These are phyloP conservation scores for Penicillium ochrochloron DNA, from an alignment of 495 filamentous ascomycete species.

Conservation along the genomic window DNA sequence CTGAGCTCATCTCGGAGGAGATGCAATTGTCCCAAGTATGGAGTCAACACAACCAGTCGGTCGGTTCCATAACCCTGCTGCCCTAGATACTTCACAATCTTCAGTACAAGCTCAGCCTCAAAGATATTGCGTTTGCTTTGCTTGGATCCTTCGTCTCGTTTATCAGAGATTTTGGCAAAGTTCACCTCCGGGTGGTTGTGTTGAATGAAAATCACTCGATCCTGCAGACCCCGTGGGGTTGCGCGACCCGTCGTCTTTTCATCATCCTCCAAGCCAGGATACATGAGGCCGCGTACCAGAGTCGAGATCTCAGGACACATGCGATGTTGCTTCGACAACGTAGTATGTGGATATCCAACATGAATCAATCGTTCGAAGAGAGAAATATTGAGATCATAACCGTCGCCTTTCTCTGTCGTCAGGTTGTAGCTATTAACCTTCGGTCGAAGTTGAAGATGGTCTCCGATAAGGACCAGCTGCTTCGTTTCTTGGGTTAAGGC, in stretches of 20 bases:
- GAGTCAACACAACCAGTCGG: too few species aligned
- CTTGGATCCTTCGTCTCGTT: slow-evolving; percentile 52
- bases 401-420: slow-evolving; percentile 67
- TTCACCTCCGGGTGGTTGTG: slow-evolving; percentile 58
- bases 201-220: slow-evolving; percentile 70
- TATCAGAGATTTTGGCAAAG: slow-evolving; percentile 48
- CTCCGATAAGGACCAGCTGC: slow-evolving; percentile 75
- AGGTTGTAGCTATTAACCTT: slow-evolving; percentile 69
- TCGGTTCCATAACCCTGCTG: slow-evolving; percentile 79
- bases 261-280: slow-evolving; percentile 68
- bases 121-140: slow-evolving; percentile 66
- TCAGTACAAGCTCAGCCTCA: slow-evolving; percentile 70
- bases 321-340: slow-evolving; percentile 66
- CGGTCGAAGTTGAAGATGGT: slow-evolving; percentile 77
- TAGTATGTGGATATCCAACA: slow-evolving; percentile 57
- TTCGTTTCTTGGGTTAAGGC: slow-evolving; percentile 62
- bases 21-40: too few species aligned
- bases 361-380: slow-evolving; percentile 73
- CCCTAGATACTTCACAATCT: slow-evolving; percentile 70
- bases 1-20: too few species aligned
- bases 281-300: slow-evolving; percentile 63
- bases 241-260: slow-evolving; percentile 53
- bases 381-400: slow-evolving; percentile 71
- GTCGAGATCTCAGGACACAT: slow-evolving; percentile 74
- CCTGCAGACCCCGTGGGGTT: slow-evolving; percentile 64